These are phyloP conservation scores for Ogataea philodendri DNA, from an alignment of 805 yeast genomes.

Conservation along the genomic window DNA sequence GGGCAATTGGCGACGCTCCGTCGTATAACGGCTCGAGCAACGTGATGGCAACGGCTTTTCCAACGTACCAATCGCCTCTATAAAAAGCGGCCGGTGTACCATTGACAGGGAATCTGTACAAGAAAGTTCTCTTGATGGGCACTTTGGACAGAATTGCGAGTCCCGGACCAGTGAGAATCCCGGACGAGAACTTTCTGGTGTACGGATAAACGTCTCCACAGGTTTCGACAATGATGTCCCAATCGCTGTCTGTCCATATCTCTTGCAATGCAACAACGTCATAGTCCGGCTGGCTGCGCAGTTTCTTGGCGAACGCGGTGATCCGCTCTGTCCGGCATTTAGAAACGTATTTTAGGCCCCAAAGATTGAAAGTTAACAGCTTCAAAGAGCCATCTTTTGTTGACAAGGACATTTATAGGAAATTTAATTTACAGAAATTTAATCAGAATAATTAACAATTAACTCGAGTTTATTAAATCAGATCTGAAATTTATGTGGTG, in stretches of 20 bases:
- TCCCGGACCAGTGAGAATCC: slow-evolving; percentile 92
- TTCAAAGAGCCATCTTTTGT: slow-evolving; percentile 32
- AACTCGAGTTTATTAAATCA: too few species aligned
- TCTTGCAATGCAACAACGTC: slow-evolving; percentile 95
- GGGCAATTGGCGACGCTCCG: slow-evolving; percentile 58
- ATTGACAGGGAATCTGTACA: slow-evolving; percentile 85
- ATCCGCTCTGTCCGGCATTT: slow-evolving; percentile 64
- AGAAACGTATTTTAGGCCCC: slow-evolving; percentile 91
- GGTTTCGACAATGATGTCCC: slow-evolving; percentile 55
- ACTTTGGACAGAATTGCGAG: slow-evolving; percentile 77
- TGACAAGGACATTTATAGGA: not conserved
- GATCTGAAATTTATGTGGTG: too few species aligned
- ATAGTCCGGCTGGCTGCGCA: slow-evolving; percentile 52
- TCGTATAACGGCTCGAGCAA: slow-evolving; percentile 51
- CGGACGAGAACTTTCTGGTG: slow-evolving; percentile 70
- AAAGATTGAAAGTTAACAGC: slow-evolving; percentile 69
- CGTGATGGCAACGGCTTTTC: slow-evolving; percentile 82
- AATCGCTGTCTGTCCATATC: slow-evolving; percentile 85
- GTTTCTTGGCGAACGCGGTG: slow-evolving; percentile 65
- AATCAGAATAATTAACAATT: too few species aligned
- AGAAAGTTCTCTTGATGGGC: slow-evolving; percentile 76
- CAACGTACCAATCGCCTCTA: slow-evolving; percentile 97
- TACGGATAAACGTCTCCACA: slow-evolving; percentile 56
- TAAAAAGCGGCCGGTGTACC: slow-evolving; percentile 92
- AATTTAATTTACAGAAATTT: not conserved